These are phyloP conservation scores for Blastobotrys malaysiensis DNA, from an alignment of 1,139 yeast genomes.

Conservation along the genomic window DNA sequence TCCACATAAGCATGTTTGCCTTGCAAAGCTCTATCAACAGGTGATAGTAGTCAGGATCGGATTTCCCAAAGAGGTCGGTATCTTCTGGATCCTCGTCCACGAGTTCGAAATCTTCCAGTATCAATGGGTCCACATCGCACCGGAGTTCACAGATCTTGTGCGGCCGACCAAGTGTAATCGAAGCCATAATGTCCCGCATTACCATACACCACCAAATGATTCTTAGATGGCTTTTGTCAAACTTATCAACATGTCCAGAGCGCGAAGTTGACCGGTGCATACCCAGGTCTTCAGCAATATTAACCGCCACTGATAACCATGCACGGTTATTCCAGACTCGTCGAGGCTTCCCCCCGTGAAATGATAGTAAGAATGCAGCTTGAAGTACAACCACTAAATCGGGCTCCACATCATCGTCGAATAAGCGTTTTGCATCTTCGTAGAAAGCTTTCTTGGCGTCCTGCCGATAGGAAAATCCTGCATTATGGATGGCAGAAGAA, in stretches of 20 bases:
- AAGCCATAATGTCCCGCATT: constrained; percentile 15
- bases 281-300: constrained; percentile 16
- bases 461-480: constrained; percentile 10
- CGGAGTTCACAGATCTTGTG: constrained; percentile 12
- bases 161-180: constrained; percentile 16
- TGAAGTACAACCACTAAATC: constrained; percentile 14
- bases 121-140: constrained; percentile 15
- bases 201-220: constrained; percentile 17
- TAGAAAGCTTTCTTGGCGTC: constrained; percentile 15
- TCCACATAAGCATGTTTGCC: constrained; percentile 9
- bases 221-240: constrained; percentile 14
- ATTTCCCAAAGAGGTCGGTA: constrained; percentile 10
- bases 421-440: constrained; percentile 10
- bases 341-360: constrained; percentile 16
- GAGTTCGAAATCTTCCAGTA: constrained; percentile 11
- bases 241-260: neutral
- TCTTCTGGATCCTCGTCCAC: constrained; percentile 12
- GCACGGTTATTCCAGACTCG: constrained; percentile 15
- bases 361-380: constrained; percentile 13
- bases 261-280: constrained; percentile 16
- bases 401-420: constrained; percentile 10
- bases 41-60: constrained; percentile 10
- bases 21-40: constrained; percentile 13
- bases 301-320: constrained; percentile 15
- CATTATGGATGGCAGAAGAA: constrained; percentile 10